These are phyloP conservation scores for Tricholoma matsutake DNA, from an alignment of 768 basidiomycete species.

Conservation along the genomic window DNA sequence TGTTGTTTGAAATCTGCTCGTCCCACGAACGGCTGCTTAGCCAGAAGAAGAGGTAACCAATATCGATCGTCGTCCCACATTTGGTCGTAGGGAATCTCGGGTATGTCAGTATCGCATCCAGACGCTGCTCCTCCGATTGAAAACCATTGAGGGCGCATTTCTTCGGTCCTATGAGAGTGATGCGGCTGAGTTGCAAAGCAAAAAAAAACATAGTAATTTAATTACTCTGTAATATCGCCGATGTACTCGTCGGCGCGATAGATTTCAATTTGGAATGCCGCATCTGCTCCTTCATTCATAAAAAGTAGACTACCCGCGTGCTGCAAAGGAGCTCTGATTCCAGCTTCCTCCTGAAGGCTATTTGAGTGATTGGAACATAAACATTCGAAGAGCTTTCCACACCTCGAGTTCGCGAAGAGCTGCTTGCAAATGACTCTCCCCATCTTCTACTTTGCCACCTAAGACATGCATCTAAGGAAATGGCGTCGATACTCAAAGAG, in stretches of 20 bases:
- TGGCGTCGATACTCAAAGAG: not conserved
- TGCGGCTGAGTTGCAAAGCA: not conserved
- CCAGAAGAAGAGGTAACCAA: constrained; percentile 66
- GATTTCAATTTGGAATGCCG: constrained; percentile 70
- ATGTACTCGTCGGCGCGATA: constrained; percentile 61
- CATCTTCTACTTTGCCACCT: constrained; percentile 78
- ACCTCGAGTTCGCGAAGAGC: constrained; percentile 76
- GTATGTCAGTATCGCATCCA: constrained; percentile 11
- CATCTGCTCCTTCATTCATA: constrained; percentile 46
- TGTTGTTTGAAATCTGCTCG: constrained; percentile 41
- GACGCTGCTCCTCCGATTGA: constrained; percentile 23
- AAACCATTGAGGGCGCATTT: constrained; percentile 89
- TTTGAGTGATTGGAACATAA: not conserved
- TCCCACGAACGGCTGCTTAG: constrained; percentile 38
- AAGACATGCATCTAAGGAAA: not conserved
- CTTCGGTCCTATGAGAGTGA: constrained; percentile 61
- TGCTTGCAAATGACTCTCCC: constrained; percentile 65
- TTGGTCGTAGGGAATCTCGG: constrained; percentile 55
- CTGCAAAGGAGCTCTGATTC: constrained; percentile 61
- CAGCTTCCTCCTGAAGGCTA: constrained; percentile 71
- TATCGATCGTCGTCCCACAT: constrained; percentile 62
- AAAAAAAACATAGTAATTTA: constrained; percentile 3
- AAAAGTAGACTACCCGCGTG: constrained; percentile 69
- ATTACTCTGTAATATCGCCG: constrained; percentile 65
- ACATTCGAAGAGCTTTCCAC: not conserved